Evolutionary conservation across 495 filamentous ascomycete genomes (phyloP), one percentile per base, ranked within the genome.

Genomic region (Lasiosphaeriaceae sp.): DNA sequence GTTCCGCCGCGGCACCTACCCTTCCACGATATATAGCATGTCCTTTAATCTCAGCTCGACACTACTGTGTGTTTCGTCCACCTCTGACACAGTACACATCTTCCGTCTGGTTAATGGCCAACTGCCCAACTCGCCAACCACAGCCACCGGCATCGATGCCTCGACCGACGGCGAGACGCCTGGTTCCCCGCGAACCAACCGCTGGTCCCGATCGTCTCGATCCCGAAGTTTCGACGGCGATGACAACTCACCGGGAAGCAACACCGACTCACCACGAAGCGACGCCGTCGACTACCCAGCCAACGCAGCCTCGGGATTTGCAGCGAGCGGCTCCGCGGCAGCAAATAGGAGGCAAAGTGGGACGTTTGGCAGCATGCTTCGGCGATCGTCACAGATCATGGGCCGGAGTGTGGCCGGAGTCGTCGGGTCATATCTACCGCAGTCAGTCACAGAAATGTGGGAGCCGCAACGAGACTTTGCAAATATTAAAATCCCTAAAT

Each of bases 1-100:
- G 66, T 98, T 98, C 70, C 85, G 94, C 54, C 82, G 94, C 59
- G 94, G 94, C 23, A 95, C 92, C 11, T 96, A 96, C 71, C 94
- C 94, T 0, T 90, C 90, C 3, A 85, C 88, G 20, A 97, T 98
- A 56, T 96, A 89, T 71, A 95, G 91, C 83, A 97, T 98, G 94
- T 94, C 90, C n/a, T 98, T 97, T 78, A 98, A 98, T 69, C 82
- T 90, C 16, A 92, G 88, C 31, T 95, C 91, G 3, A 94, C 93
- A 7, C 80, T 98, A 2, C 85, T 98, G 35, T 96, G 91, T 64
- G 92, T 97, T 53, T 97, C 93, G 12, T 97, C 93, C 11, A 90
- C 90, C 2, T 93, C 92, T 0, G 95, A 98, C 65, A 98, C 94
- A 12, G 88, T 98, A n/a, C 94, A 98, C 66, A 86, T 98, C 49